Evolutionary conservation across 106 monocot genomes (phyloP).

Genomic region (Acanthochlamys bracteata): DNA sequence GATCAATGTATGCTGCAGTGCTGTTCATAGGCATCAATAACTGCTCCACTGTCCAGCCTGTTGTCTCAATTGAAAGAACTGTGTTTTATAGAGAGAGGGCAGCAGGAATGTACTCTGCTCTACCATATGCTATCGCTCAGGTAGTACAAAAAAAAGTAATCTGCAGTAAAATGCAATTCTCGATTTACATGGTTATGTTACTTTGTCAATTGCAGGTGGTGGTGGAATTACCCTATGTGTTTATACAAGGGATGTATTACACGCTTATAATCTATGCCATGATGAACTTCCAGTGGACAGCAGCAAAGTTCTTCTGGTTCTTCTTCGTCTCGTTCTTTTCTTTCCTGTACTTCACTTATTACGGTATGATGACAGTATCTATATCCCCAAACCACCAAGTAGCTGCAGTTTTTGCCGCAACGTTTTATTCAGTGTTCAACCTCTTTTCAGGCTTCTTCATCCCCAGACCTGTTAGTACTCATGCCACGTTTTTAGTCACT

Average conservation of each 20-base stretch:
- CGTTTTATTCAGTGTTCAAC: conserved; percentile 64
- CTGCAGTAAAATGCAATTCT: background rate
- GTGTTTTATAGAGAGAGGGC: conserved; percentile 85
- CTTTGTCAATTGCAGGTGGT: conserved; percentile 38
- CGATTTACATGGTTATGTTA: background rate
- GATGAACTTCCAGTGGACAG: conserved; percentile 78
- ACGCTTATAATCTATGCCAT: conserved; percentile 48
- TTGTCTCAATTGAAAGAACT: conserved; percentile 64
- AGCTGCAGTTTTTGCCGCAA: conserved; percentile 47
- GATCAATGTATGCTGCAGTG: conserved; percentile 50
- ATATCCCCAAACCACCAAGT: conserved; percentile 63
- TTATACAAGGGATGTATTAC: conserved; percentile 36
- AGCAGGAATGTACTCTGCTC: too few relatives aligned
- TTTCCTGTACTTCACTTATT: conserved; percentile 75
- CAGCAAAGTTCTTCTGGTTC: conserved; percentile 69
- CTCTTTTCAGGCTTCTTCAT: conserved; percentile 82
- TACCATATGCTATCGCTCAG: conserved; percentile 83
- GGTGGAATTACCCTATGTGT: conserved; percentile 63
- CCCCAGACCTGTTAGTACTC: conserved; percentile 47
- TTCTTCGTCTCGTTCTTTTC: conserved; percentile 59
- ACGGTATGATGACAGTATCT: conserved; percentile 75
- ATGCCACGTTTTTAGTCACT: background rate
- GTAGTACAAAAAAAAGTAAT: conserved; percentile 10
- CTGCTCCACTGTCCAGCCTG: conserved; percentile 60
- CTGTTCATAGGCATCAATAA: conserved; percentile 58